phyloP scores from a whole-genome alignment of 441 rosid species.

The Rhodomyrtus psidioides region DNA sequence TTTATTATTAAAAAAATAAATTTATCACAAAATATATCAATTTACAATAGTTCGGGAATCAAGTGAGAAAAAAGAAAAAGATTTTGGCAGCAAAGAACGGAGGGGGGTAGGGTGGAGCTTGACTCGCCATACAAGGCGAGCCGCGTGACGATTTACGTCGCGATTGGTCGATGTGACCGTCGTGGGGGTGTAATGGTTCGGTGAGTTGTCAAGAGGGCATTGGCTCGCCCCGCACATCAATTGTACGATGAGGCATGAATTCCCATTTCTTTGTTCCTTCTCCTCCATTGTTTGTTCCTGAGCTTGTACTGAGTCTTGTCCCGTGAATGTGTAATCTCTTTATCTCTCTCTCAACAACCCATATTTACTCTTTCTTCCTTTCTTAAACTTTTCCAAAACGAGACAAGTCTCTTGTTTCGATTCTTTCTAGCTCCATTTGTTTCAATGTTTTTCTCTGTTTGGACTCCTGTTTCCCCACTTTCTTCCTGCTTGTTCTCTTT shows the following conservation, averaged over 20 bases:
- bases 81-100: background rate
- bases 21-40: too few relatives aligned
- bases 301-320: background rate
- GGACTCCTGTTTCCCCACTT: background rate
- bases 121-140: background rate
- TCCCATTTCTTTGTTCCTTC: background rate
- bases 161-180: background rate
- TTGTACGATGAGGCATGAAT: constrained; percentile 24
- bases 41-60: background rate
- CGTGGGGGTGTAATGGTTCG: background rate
- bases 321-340: background rate
- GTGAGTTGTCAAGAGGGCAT: constrained; percentile 6
- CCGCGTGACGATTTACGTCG: constrained; percentile 8
- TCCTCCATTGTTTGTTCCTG: background rate
- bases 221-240: background rate
- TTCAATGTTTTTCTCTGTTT: background rate
- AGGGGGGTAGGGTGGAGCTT: background rate
- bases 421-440: background rate
- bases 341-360: background rate
- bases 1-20: too few relatives aligned
- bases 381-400: background rate
- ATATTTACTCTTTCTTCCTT: background rate
- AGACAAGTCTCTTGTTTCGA: background rate
- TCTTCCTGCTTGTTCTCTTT: background rate
- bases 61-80: background rate